These are phyloP conservation scores for Metschnikowia amazonensis DNA, from an alignment of 805 yeast genomes.

Conservation along the genomic window DNA sequence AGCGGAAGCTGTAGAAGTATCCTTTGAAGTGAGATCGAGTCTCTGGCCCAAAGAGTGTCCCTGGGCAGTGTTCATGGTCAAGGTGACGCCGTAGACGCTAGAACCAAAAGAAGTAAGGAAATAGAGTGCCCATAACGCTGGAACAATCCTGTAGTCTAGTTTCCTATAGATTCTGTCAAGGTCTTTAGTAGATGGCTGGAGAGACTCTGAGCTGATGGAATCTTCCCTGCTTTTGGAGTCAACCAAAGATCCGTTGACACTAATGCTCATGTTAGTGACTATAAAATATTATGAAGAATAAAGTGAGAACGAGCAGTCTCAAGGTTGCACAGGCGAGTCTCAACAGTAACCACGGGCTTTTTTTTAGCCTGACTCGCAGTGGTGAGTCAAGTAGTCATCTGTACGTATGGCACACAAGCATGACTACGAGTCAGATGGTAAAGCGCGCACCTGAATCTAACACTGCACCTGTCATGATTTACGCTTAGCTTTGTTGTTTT, in stretches of 20 bases:
- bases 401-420: slow-evolving; percentile 10
- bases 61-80: slow-evolving; percentile 66
- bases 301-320: background rate
- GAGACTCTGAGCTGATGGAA: slow-evolving; percentile 5
- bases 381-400: slow-evolving; percentile 18
- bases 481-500: background rate
- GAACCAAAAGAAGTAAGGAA: slow-evolving; percentile 77
- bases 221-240: slow-evolving; percentile 12
- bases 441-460: background rate
- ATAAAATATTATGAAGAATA: background rate
- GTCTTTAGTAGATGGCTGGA: slow-evolving; percentile 14
- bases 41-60: slow-evolving; percentile 60
- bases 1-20: slow-evolving; percentile 73
- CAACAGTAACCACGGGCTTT: slow-evolving; percentile 3
- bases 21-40: slow-evolving; percentile 49
- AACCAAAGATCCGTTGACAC: slow-evolving; percentile 1
- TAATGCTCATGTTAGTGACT: background rate
- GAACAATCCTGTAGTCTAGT: slow-evolving; percentile 69
- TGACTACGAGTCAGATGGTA: slow-evolving; percentile 18
- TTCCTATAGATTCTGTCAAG: slow-evolving; percentile 56
- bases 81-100: slow-evolving; percentile 70
- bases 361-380: slow-evolving; percentile 14
- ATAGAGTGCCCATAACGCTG: slow-evolving; percentile 77
- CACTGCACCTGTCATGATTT: background rate
- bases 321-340: background rate